Evolutionary conservation across 176 grass and related monocot genomes (phyloP).

Genomic region (sorghum (Sorghum bicolor)): Sorghum_bicolor_NCBIv3 NC_012873.2:48418501-48419000

Average conservation of each 20-base stretch:
- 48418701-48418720: not conserved
- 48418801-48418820: not conserved
- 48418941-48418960: conserved; percentile 9
- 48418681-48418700: not conserved
- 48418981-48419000: conserved; percentile 5
- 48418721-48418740: conserved; percentile 1
- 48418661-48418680: conserved; percentile 34
- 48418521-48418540: conserved; percentile 44
- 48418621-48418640: conserved; percentile 30
- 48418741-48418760: conserved; percentile 30
- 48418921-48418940: not conserved
- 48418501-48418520: not conserved
- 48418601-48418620: conserved; percentile 38
- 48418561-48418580: conserved; percentile 32
- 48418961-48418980: conserved; percentile 12
- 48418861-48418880: not conserved
- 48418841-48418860: conserved; percentile 28
- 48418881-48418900: conserved; percentile 12
- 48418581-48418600: conserved; percentile 25
- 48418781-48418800: conserved; percentile 33
- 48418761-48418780: conserved; percentile 24
- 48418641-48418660: conserved; percentile 31
- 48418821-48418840: conserved; percentile 6
- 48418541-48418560: conserved; percentile 9
- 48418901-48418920: conserved; percentile 16